A percentile compares a stretch with the other conserved stretches of the same genome.
Conservation (phyloP, 2,329 filamentous ascomycete genomes). For the Neospermospora avenae region DNA sequence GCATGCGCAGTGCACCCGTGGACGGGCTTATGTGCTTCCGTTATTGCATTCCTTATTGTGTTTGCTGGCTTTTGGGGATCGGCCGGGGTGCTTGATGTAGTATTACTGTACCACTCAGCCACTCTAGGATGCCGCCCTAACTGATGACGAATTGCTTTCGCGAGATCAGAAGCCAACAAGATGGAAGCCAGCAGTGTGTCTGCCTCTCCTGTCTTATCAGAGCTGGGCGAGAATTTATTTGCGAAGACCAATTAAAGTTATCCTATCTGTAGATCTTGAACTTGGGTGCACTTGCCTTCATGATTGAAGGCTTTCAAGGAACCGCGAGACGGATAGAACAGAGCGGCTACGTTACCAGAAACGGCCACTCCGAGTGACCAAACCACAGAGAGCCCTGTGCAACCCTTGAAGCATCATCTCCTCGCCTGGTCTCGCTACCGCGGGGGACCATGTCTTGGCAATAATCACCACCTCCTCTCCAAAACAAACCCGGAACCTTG, state of each 20-base stretch:
- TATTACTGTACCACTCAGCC: neutral
- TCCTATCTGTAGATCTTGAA: no score
- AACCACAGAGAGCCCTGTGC: neutral
- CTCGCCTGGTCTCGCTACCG: neutral
- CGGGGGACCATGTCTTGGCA: neutral
- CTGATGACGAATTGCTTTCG: constrained; percentile 1
- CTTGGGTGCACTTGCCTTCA: no score
- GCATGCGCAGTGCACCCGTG: neutral
- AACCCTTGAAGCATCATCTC: neutral
- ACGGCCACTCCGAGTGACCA: no score
- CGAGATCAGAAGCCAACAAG: neutral
- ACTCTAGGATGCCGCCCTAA: no score
- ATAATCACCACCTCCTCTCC: neutral
- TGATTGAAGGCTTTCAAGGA: no score
- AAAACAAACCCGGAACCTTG: no score
- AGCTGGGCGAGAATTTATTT: neutral
- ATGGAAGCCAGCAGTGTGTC: neutral
- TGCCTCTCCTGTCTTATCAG: neutral
- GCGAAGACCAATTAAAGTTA: no score
- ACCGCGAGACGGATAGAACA: neutral
- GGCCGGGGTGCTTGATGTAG: neutral
- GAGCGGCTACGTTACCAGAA: no score
- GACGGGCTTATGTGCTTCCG: constrained; percentile 1
- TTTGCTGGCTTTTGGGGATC: neutral
- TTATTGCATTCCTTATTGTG: neutral